Conservation (phyloP, 2,329 filamentous ascomycete genomes). For the Westerdykella aurantiaca region DNA sequence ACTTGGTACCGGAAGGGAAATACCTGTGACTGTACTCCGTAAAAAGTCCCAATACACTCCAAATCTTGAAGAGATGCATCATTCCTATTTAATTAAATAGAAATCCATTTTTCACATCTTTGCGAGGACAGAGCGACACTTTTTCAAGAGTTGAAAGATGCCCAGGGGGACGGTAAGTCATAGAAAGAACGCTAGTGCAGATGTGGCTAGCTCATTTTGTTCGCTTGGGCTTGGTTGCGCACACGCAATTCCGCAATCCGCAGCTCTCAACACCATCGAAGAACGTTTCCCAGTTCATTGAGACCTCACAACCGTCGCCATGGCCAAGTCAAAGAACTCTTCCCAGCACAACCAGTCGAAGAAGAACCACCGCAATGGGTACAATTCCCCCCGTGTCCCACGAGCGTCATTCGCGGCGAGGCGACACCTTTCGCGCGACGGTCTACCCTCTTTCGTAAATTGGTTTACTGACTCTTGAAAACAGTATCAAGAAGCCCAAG, state of each 20-base stretch:
- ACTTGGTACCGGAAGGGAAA: too few species aligned
- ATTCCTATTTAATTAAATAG: too few species aligned
- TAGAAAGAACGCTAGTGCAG: too few species aligned
- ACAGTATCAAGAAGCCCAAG: constrained; percentile 99
- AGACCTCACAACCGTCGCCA: constrained; percentile 48
- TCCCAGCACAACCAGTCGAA: constrained; percentile 97
- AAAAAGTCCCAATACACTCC: too few species aligned
- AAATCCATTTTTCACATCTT: too few species aligned
- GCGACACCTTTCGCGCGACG: not conserved
- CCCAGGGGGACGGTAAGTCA: too few species aligned
- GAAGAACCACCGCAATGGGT: constrained; percentile 99
- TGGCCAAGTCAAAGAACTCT: constrained; percentile 98
- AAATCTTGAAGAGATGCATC: too few species aligned
- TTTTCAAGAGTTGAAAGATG: too few species aligned
- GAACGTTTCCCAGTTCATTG: constrained; percentile 15
- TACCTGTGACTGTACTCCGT: too few species aligned
- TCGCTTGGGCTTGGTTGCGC: constrained; percentile 1
- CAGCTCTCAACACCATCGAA: constrained; percentile 2
- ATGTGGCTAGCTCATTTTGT: not conserved
- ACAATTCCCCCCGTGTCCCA: constrained; percentile 41
- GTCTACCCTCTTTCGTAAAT: not conserved
- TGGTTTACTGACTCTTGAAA: constrained; percentile 1
- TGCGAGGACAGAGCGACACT: too few species aligned
- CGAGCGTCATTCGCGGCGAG: not conserved
- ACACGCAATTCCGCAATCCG: constrained; percentile 5